Evolutionary conservation across 2,329 filamentous ascomycete species (phyloP), one percentile per base, ranked within the genome.

Genomic region (Apiospora aurea): DNA sequence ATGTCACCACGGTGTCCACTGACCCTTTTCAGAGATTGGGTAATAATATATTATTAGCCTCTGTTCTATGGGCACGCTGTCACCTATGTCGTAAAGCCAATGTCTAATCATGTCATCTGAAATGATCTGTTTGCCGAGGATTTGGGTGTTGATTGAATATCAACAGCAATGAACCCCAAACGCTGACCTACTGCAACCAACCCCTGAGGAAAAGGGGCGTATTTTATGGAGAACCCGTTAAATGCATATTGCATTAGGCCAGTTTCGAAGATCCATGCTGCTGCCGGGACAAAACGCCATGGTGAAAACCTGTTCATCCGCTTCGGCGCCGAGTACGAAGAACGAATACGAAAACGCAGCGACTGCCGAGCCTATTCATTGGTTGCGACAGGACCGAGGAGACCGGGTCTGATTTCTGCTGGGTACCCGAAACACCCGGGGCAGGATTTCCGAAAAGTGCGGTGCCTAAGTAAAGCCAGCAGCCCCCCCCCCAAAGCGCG

Each of bases 201-300:
- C 53, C 29, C 57, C 34, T 64, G 57, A n/a, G 34, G 57, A 41
- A 64, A 64, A 64, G 34, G 29, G 57, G 57, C 18, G 13, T 64
- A 7, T 2, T 10, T 38, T 38, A 8, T 6, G 29, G 16, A 4
- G 5, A 13, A 18, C n/a, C 10, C 18, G 34, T 64, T 64, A 64
- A 64, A 64, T 64, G 57, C 57, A 64, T 64, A 64, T 64, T 18
- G 57, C 34, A n/a, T 18, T 64, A 64, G 41, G 57, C 57, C 18
- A n/a, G 18, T 2, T 11, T 5, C 26, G 11, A 11, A 41, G 21
- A 34, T 21, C 7, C 13, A 53, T 57, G 26, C 51, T 57, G 26
- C 51, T 11, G 51, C 51, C 34, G 6, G 29, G 16, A 34, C 26
- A 21, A 34, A 57, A 57, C 51, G 51, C 26, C 16, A 34, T 5